Evolutionary conservation across 129 eudicot genomes (phyloP).

Genomic region (Smallanthus sonchifolius): DNA sequence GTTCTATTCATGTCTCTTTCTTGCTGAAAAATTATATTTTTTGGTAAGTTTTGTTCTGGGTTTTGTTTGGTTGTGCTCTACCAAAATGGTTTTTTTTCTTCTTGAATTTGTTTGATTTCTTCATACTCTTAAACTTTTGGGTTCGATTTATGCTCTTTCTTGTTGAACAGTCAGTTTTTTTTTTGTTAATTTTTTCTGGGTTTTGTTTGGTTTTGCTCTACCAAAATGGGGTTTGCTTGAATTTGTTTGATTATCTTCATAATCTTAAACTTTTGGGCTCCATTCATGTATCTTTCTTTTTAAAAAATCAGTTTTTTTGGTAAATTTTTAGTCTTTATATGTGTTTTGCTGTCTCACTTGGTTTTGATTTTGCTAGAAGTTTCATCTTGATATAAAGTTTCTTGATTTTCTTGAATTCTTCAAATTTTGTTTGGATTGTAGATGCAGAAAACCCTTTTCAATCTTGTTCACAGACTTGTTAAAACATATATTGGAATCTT

Average conservation of each 20-base stretch:
- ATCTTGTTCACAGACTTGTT: slow-evolving; percentile 3
- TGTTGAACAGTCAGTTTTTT: too few species aligned
- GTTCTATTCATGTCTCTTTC: not conserved
- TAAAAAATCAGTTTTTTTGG: not conserved
- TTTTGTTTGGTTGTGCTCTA: too few species aligned
- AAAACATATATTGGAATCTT: slow-evolving; percentile 6
- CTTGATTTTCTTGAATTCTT: not conserved
- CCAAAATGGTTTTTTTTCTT: too few species aligned
- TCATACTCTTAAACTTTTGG: too few species aligned
- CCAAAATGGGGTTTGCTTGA: slow-evolving; percentile 12
- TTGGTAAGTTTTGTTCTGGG: too few species aligned
- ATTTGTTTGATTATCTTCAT: not conserved
- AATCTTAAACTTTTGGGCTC: slow-evolving; percentile 6
- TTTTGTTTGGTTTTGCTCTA: slow-evolving; percentile 19
- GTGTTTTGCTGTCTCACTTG: not conserved
- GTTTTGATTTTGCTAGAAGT: not conserved
- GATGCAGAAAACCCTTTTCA: slow-evolving; percentile 9
- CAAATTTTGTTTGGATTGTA: slow-evolving; percentile 5
- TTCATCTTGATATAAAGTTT: not conserved
- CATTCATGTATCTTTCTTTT: not conserved
- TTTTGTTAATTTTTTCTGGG: slow-evolving; percentile 5
- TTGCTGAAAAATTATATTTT: too few species aligned
- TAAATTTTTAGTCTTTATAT: not conserved
- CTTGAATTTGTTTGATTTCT: too few species aligned
- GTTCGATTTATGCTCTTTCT: too few species aligned